phyloP scores from a whole-genome alignment of 805 yeast genomes.

The Kodamaea laetipori region DNA sequence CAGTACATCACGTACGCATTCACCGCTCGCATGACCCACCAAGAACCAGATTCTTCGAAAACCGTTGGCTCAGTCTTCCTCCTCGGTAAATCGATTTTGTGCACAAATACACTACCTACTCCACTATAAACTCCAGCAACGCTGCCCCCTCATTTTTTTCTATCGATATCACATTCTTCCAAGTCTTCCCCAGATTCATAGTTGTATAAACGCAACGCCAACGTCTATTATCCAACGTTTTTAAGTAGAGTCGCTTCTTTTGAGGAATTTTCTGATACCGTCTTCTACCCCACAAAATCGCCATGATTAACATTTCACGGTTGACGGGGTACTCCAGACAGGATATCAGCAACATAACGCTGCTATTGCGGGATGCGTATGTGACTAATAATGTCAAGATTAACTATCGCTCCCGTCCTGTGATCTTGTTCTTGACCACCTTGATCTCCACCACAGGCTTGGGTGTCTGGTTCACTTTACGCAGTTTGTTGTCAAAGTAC shows the following conservation, averaged over 20 bases:
- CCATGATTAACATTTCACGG: conserved; percentile 39
- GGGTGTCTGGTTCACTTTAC: conserved; percentile 35
- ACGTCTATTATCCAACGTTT: neutral
- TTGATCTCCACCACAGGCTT: conserved; percentile 43
- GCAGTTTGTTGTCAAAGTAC: conserved; percentile 32
- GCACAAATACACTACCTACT: conserved; percentile 9
- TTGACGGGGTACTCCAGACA: conserved; percentile 34
- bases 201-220: neutral
- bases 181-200: neutral
- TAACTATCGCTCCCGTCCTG: conserved; percentile 46
- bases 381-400: conserved; percentile 38
- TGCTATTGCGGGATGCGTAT: conserved; percentile 39
- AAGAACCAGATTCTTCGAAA: too few relatives aligned
- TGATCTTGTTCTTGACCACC: conserved; percentile 42
- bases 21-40: too few relatives aligned
- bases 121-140: conserved; percentile 3
- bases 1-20: too few relatives aligned
- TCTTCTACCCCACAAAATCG: conserved; percentile 3
- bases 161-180: conserved; percentile 1
- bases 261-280: neutral
- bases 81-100: conserved; percentile 5
- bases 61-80: neutral
- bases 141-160: conserved; percentile 7
- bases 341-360: conserved; percentile 36
- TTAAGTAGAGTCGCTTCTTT: neutral